phyloP scores from a whole-genome alignment of 768 basidiomycete species.

The Collybia mongolica region DNA sequence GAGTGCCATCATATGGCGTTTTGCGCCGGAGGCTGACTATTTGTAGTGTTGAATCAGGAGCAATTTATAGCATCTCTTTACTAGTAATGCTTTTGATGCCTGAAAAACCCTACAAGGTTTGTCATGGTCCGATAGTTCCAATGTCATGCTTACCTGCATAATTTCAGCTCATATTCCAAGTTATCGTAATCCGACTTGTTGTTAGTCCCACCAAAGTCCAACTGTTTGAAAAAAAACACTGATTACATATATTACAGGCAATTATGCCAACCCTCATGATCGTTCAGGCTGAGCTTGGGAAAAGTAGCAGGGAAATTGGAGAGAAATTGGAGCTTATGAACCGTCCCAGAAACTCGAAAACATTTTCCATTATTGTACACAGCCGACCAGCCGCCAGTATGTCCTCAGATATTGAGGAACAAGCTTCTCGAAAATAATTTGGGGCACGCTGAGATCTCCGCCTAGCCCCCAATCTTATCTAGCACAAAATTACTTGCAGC shows the following conservation, averaged over 20 bases:
- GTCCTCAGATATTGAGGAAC: too few species aligned
- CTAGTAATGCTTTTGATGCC: not conserved
- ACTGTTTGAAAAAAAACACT: too few species aligned
- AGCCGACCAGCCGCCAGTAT: too few species aligned
- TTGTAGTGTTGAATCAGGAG: not conserved
- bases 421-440: too few species aligned
- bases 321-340: too few species aligned
- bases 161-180: not conserved
- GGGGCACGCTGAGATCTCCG: too few species aligned
- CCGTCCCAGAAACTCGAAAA: too few species aligned
- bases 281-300: slow-evolving; percentile 29
- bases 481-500: too few species aligned
- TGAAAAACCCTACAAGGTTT: not conserved
- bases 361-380: too few species aligned
- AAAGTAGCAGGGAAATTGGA: too few species aligned
- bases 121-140: not conserved
- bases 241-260: slow-evolving; percentile 13
- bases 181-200: not conserved
- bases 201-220: not conserved
- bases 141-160: not conserved
- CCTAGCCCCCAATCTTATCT: too few species aligned
- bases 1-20: not conserved
- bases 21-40: not conserved
- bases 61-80: not conserved
- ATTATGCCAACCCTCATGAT: slow-evolving; percentile 35